A percentile compares a stretch with the other conserved stretches of the same genome.
Conservation (phyloP, 2,329 filamentous ascomycete genomes). For the Pyricularia pennisetigena region DNA sequence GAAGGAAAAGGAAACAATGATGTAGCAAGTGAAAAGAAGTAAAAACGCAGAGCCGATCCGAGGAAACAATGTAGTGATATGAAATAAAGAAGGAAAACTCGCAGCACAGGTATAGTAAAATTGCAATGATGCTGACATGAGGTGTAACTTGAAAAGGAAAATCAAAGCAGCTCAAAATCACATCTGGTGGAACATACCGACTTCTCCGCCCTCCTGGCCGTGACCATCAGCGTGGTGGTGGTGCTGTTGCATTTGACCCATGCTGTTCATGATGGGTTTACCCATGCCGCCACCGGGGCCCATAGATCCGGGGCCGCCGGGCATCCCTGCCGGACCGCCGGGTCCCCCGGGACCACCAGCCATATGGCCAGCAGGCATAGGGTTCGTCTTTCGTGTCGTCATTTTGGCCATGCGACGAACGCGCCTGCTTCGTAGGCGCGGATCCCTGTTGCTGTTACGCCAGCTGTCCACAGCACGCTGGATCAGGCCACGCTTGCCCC, state of each 20-base stretch:
- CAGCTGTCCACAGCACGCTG: slow-evolving; percentile 97
- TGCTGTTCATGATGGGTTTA: slow-evolving; percentile 55
- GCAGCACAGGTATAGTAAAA: slow-evolving; percentile 23
- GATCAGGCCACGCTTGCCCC: slow-evolving; percentile 90
- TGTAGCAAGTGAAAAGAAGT: slow-evolving; percentile 13
- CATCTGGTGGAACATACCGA: slow-evolving; percentile 98
- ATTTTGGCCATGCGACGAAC: slow-evolving; percentile 96
- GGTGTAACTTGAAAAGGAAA: slow-evolving; percentile 17
- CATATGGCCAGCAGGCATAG: slow-evolving; percentile 29
- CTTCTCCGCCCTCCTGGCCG: slow-evolving; percentile 62
- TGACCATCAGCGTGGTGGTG: slow-evolving; percentile 60
- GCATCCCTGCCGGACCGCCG: slow-evolving; percentile 50
- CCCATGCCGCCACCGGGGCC: slow-evolving; percentile 48
- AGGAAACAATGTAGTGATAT: slow-evolving; percentile 15
- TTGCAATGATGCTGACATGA: slow-evolving; percentile 12
- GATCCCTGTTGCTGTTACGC: slow-evolving; percentile 98
- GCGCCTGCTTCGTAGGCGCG: slow-evolving; percentile 77
- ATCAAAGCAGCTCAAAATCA: slow-evolving; percentile 38
- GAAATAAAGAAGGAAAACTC: slow-evolving; percentile 10
- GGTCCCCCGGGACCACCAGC: slow-evolving; percentile 10
- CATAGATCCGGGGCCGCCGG: slow-evolving; percentile 53
- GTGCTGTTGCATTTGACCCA: slow-evolving; percentile 67
- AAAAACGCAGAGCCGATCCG: slow-evolving; percentile 13
- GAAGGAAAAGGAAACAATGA: slow-evolving; percentile 8
- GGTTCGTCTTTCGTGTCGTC: slow-evolving; percentile 50